Conservation (phyloP, 192 early-diverging fungal genomes). For the Coemansia sp. region DNA sequence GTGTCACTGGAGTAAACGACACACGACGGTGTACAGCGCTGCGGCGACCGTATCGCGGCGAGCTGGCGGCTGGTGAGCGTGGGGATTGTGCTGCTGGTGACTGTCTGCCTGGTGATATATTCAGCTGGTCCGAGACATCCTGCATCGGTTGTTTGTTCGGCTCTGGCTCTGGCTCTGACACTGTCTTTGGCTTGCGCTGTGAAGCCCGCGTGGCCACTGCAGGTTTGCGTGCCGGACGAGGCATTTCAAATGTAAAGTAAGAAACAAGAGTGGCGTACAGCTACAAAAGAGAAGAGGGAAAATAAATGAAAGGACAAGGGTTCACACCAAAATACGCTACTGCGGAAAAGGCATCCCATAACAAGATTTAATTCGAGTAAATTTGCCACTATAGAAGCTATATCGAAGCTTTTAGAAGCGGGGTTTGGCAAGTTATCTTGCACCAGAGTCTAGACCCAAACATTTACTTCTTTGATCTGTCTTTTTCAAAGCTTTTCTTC, state of each 20-base stretch:
- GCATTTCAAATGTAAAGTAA: neutral
- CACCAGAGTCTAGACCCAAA: neutral
- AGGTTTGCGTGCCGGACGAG: constrained; percentile 8
- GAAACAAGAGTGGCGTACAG: neutral
- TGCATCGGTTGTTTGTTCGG: neutral
- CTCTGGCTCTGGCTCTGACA: neutral
- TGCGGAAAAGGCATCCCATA: too few species aligned
- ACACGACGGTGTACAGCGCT: neutral
- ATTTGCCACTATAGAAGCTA: too few species aligned
- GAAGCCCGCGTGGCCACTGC: neutral
- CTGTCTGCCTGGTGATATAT: neutral
- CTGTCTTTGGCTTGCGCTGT: neutral
- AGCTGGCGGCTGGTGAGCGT: neutral
- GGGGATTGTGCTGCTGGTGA: neutral
- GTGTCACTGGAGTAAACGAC: neutral
- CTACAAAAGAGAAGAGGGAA: too few species aligned
- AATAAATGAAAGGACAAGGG: too few species aligned
- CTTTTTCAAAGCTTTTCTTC: constrained; percentile 2
- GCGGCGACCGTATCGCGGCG: constrained; percentile 2
- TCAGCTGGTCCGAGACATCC: neutral
- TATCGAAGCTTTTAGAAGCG: too few species aligned
- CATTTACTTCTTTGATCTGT: neutral
- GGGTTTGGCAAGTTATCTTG: too few species aligned
- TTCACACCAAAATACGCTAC: too few species aligned
- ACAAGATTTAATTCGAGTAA: too few species aligned